Evolutionary conservation across 2,329 filamentous ascomycete genomes (phyloP), one percentile per base, ranked within the genome.

Genomic region (Nemania serpens): DNA sequence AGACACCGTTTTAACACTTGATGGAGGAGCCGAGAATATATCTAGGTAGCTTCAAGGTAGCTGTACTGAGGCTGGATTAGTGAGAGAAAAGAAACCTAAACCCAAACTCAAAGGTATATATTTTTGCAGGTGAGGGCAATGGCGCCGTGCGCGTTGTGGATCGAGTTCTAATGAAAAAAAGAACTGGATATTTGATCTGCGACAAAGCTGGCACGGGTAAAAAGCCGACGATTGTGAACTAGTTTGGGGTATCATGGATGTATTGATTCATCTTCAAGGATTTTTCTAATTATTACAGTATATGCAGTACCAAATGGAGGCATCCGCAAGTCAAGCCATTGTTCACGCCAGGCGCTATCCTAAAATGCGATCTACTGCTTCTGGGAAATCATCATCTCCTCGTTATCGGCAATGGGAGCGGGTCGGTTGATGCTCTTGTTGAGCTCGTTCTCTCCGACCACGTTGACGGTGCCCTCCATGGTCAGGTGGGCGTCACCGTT

Each of bases 381-480:
- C 59, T 68, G 69, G 36, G 73, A 74, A 54, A 74, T 73, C 70
- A 74, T 73, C 67, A 73, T 70, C 67, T 74, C 69, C 64, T 74
- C 73, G 52, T 74, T 74, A 6, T 72, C 69, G 25, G 69, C 66
- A 43, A 74, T 74, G 11, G 73, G 71, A 6, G 71, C 70, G 0
- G 71, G 69, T 1, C 64, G 67, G 66, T 74, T 74, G 15, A 34
- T 3, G 34, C 59, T 66, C 63, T 70, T 68, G 67, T 74, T 74
- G 10, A 79, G 69, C 71, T 75, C 78, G 66, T 79, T 79, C 64
- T 80, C 77, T 29, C 72, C 71, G 43, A 80, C 78, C 25, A 77
- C 75, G 36, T 73, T 75, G 47, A 75, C 73, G 51, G 77, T 77
- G 10, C 74, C 74, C 55, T 76, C 75, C 15, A 71, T 54, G 33